phyloP scores from a whole-genome alignment of 2,329 filamentous ascomycete genomes.

The Diplodia corticola region DNA sequence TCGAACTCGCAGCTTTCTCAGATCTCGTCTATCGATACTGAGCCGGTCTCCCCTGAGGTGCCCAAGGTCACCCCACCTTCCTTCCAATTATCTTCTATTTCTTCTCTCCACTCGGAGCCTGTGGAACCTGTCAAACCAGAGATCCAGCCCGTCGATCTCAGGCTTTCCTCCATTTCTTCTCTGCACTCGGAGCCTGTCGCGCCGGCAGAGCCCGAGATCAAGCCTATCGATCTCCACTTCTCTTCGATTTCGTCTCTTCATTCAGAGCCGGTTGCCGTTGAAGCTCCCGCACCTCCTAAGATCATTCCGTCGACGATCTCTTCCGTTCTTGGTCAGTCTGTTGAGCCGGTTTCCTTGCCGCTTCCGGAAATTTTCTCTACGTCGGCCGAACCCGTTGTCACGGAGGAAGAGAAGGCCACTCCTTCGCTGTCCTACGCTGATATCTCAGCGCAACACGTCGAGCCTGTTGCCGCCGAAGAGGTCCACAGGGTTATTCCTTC shows the following conservation, averaged over 20 bases:
- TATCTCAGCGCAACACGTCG: slow-evolving; percentile 33
- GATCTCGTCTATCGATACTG: slow-evolving; percentile 16
- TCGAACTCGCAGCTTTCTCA: slow-evolving; percentile 14
- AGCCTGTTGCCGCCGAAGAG: slow-evolving; percentile 29
- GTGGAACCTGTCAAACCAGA: slow-evolving; percentile 20
- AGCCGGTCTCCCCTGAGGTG: slow-evolving; percentile 25
- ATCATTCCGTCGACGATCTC: slow-evolving; percentile 8
- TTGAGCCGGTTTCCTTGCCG: slow-evolving; percentile 15
- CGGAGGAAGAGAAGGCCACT: slow-evolving; percentile 3
- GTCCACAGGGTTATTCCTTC: slow-evolving; percentile 14
- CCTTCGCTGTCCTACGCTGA: slow-evolving; percentile 32
- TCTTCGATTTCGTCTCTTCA: neutral
- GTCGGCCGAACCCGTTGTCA: slow-evolving; percentile 28
- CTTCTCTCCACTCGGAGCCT: slow-evolving; percentile 16
- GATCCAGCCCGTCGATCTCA: slow-evolving; percentile 13
- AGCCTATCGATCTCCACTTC: neutral
- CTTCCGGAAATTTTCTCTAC: slow-evolving; percentile 9
- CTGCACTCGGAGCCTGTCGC: slow-evolving; percentile 26
- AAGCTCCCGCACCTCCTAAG: slow-evolving; percentile 25
- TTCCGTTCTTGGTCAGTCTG: slow-evolving; percentile 5
- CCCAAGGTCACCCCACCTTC: neutral
- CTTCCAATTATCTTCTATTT: slow-evolving; percentile 10
- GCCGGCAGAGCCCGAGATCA: neutral
- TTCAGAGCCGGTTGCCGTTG: slow-evolving; percentile 31
- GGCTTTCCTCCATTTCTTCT: slow-evolving; percentile 26